These are phyloP conservation scores for Hyaloperonospora brassicae DNA, from an alignment of 352 stramenopile species.

Conservation along the genomic window DNA sequence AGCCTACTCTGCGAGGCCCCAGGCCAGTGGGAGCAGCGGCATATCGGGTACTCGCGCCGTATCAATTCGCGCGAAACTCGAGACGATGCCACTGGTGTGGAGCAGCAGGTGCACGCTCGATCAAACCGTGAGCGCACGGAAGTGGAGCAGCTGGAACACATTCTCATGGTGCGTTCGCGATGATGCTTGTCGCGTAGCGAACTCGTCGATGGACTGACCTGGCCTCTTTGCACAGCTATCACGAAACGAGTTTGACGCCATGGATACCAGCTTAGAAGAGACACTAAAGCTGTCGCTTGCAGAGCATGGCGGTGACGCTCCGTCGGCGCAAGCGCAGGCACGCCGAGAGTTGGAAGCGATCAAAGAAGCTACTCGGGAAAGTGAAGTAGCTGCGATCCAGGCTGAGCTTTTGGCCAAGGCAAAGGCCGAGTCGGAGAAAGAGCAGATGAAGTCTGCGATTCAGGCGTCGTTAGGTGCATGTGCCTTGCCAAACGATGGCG, in stretches of 20 bases:
- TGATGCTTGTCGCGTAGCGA: neutral
- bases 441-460: constrained; percentile 59
- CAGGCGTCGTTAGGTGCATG: constrained; percentile 44
- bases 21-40: constrained; percentile 56
- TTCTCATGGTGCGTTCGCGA: constrained; percentile 39
- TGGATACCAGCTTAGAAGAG: constrained; percentile 69
- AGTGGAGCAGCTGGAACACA: constrained; percentile 62
- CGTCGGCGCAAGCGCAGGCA: constrained; percentile 15
- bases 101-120: constrained; percentile 24
- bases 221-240: constrained; percentile 35
- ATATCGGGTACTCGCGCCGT: constrained; percentile 56
- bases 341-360: constrained; percentile 39
- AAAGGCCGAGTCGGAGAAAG: constrained; percentile 64
- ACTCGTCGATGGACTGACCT: constrained; percentile 1
- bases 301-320: constrained; percentile 31
- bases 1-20: constrained; percentile 58
- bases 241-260: constrained; percentile 65
- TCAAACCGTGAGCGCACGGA: constrained; percentile 49
- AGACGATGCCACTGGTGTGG: constrained; percentile 21
- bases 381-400: constrained; percentile 70
- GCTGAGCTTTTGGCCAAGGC: constrained; percentile 59
- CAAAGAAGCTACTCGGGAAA: constrained; percentile 48
- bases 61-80: constrained; percentile 54
- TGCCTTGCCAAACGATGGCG: constrained; percentile 7
- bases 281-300: constrained; percentile 56